These are phyloP conservation scores for Cercospora berteroae DNA, from an alignment of 2,329 filamentous ascomycete species.

Conservation along the genomic window DNA sequence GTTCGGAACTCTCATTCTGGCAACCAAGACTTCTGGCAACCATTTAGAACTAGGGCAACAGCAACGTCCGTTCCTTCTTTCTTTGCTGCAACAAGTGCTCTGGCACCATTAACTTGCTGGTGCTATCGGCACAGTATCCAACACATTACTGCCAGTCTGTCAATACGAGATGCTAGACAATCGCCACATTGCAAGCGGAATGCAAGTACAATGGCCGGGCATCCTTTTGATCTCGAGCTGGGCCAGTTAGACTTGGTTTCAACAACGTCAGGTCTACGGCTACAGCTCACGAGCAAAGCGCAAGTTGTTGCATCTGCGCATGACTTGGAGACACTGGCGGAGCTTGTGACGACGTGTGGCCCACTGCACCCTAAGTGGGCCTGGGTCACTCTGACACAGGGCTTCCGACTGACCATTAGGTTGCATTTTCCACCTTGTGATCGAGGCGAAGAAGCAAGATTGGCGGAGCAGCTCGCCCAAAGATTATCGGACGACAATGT, in stretches of 20 bases:
- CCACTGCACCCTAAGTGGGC: not conserved
- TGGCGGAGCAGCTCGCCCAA: conserved; percentile 15
- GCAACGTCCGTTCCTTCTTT: not conserved
- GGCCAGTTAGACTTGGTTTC: conserved; percentile 13
- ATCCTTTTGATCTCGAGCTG: conserved; percentile 12
- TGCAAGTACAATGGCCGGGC: conserved; percentile 13
- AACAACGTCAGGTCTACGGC: conserved; percentile 20
- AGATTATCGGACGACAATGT: conserved; percentile 15
- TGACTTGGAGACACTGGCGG: conserved; percentile 1
- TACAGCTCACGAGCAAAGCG: conserved; percentile 24
- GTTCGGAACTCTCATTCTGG: not conserved
- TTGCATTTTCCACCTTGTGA: not conserved
- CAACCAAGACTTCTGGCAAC: not conserved
- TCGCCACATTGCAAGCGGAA: not conserved
- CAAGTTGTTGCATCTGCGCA: conserved; percentile 26
- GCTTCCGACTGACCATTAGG: not conserved
- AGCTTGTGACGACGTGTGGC: not conserved
- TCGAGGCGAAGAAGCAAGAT: not conserved
- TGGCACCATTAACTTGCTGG: not conserved
- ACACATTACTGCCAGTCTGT: not conserved
- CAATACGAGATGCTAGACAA: not conserved
- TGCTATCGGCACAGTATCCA: not conserved
- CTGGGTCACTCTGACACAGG: not conserved
- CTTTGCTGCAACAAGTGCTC: not conserved
- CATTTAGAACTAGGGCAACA: not conserved